A percentile compares a stretch with the other conserved stretches of the same genome.
Conservation (phyloP, 148 eudicot species). For the Rhododendron henanense region DNA sequence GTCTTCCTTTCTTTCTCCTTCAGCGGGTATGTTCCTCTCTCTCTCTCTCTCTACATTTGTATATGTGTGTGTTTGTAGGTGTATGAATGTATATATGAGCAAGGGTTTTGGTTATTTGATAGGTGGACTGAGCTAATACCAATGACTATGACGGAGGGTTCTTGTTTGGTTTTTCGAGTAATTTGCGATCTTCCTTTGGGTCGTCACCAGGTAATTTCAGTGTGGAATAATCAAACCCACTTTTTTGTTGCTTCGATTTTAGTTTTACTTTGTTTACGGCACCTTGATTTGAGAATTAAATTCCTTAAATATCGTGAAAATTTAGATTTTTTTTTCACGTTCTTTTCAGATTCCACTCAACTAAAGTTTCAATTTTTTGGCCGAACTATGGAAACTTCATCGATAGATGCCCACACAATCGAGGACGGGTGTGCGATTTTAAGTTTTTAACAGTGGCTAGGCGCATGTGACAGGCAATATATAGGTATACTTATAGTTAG, state of each 20-base stretch:
- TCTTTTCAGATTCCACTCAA: not conserved
- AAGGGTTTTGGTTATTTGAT: constrained; percentile 3
- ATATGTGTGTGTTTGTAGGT: not conserved
- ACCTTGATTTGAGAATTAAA: not conserved
- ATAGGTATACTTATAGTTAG: not conserved
- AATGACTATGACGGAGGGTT: constrained; percentile 31
- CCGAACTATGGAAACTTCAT: not conserved
- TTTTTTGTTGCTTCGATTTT: no score
- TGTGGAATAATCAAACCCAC: not conserved
- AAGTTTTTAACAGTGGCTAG: not conserved
- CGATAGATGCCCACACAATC: not conserved
- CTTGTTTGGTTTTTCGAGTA: constrained; percentile 19
- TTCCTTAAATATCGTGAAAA: not conserved
- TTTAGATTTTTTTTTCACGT: not conserved
- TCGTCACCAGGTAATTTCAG: constrained; percentile 23
- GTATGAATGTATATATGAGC: not conserved
- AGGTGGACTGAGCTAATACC: constrained; percentile 29
- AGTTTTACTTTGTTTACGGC: not conserved
- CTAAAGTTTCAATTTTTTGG: not conserved
- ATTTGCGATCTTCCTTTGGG: constrained; percentile 36
- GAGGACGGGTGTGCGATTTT: not conserved
- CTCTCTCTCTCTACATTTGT: not conserved
- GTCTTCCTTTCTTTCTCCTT: constrained; percentile 25
- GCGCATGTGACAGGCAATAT: not conserved
- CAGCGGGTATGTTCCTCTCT: constrained; percentile 24